phyloP scores from a whole-genome alignment of 257 asterid genomes.

The Solanum pennellii region DNA sequence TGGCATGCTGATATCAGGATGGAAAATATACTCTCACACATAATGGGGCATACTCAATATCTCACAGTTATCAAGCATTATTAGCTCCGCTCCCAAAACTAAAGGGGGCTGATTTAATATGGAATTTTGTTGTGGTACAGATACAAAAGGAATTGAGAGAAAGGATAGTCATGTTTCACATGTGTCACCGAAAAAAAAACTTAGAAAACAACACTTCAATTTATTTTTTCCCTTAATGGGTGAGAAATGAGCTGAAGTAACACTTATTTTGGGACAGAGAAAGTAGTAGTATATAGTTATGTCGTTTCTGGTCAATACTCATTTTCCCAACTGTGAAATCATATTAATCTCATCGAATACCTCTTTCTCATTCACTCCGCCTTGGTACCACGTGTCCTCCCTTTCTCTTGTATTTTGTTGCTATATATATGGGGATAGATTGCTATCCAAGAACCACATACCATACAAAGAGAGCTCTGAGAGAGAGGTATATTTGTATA shows the following conservation, averaged over 20 bases:
- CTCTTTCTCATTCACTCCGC: conserved; percentile 49
- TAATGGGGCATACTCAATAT: too few species aligned
- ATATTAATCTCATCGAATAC: conserved; percentile 38
- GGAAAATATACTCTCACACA: too few species aligned
- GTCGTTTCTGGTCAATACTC: conserved; percentile 23
- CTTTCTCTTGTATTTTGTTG: not conserved
- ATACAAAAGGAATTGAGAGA: too few species aligned
- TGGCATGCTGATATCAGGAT: too few species aligned
- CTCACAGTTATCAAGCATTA: too few species aligned
- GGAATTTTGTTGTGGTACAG: too few species aligned
- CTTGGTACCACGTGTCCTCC: conserved; percentile 30
- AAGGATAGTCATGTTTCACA: too few species aligned
- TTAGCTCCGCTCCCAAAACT: too few species aligned
- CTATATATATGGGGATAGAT: conserved; percentile 17
- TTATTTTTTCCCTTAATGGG: not conserved
- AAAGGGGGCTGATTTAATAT: too few species aligned
- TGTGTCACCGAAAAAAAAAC: not conserved
- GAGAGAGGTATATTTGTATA: not conserved
- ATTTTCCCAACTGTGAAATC: conserved; percentile 34
- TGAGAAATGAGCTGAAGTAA: not conserved
- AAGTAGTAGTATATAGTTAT: not conserved
- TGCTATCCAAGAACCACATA: not conserved
- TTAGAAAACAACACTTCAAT: not conserved
- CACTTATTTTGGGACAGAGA: not conserved
- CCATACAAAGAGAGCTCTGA: not conserved